phyloP scores from a whole-genome alignment of 2,329 filamentous ascomycete species.

The Harringtonia aguacate region DNA sequence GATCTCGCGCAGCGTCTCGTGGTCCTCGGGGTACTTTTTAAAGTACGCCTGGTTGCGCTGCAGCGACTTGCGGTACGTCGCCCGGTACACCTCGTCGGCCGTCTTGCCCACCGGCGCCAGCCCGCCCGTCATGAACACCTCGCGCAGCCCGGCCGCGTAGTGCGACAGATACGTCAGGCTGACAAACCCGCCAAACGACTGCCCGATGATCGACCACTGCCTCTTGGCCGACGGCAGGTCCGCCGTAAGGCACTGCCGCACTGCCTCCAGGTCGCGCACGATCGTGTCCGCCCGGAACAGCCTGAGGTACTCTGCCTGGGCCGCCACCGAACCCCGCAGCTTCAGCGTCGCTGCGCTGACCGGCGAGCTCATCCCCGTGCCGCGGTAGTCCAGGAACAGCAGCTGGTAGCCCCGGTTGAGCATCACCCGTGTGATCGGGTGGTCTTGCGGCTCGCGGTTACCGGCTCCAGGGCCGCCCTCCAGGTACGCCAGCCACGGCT shows the following conservation, averaged over 20 bases:
- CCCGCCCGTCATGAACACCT: slow-evolving; percentile 78
- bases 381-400: slow-evolving; percentile 82
- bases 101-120: slow-evolving; percentile 64
- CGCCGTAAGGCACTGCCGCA: slow-evolving; percentile 62
- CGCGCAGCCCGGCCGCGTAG: slow-evolving; percentile 64
- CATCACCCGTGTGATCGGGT: slow-evolving; percentile 57
- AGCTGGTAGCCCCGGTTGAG: slow-evolving; percentile 76
- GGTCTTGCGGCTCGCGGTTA: slow-evolving; percentile 63
- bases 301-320: slow-evolving; percentile 72
- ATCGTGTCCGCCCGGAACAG: slow-evolving; percentile 84
- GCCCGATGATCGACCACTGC: slow-evolving; percentile 79
- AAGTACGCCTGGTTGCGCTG: slow-evolving; percentile 74
- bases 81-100: slow-evolving; percentile 65
- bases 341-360: slow-evolving; percentile 64
- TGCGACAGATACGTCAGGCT: slow-evolving; percentile 74
- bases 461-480: slow-evolving; percentile 81
- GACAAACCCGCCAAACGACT: slow-evolving; percentile 89
- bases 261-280: slow-evolving; percentile 78
- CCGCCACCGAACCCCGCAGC: slow-evolving; percentile 47
- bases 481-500: slow-evolving; percentile 59
- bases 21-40: slow-evolving; percentile 73
- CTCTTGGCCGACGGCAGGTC: slow-evolving; percentile 49
- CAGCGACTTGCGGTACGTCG: slow-evolving; percentile 57
- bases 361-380: slow-evolving; percentile 75
- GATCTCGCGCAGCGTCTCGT: slow-evolving; percentile 55